Evolutionary conservation across 192 early-diverging fungal genomes (phyloP), one percentile per base, ranked within the genome.

Genomic region (Ramicandelaber brevisporus): DNA sequence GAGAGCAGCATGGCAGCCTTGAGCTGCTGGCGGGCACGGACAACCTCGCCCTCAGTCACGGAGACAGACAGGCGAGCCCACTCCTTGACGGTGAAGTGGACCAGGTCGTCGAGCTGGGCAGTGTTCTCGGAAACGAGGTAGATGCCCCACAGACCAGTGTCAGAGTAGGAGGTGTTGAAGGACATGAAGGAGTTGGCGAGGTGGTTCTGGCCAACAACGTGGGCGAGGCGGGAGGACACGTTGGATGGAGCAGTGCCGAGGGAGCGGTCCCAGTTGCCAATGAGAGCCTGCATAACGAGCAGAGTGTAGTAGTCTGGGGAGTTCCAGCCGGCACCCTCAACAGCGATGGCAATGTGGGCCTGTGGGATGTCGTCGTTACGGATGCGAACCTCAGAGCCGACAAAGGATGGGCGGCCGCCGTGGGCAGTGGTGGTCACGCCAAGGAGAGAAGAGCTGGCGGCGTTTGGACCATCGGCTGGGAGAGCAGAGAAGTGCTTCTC

Each of bases 171-270:
- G 14, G 90, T 95, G 65, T 97, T 93, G 68, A 97, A 97, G 29
- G 87, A 77, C 81, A 90, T 85, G 73, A 88, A 97, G 30, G 82
- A 88, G 63, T 88, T 97, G 45, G 86, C 90, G 33, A 97, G 61
- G 27, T 70, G 59, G 56, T 75, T 50, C 56, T 85, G 61, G 52
- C 68, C 55, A 32, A 95, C 58, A 26, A 77, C 59, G 46, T 70
- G 60, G 25, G 89, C 80, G 36, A 97, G 59, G 27, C 74, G 62
- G 27, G 87, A 87, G 25, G 70, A 75, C 34, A 77, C 58, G 56
- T 92, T 74, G 34, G 66, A 63, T 36, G 81, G 73, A 27, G 75
- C 76, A n/a, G n/a, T n/a, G 19, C 88, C 88, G 27, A 93, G 57
- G 14, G 82, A 74, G 36, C 86, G 73, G 58, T 97, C 90, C 88